Conservation (phyloP, 305 asterid genomes). For the Fraxinus ornus region DNA sequence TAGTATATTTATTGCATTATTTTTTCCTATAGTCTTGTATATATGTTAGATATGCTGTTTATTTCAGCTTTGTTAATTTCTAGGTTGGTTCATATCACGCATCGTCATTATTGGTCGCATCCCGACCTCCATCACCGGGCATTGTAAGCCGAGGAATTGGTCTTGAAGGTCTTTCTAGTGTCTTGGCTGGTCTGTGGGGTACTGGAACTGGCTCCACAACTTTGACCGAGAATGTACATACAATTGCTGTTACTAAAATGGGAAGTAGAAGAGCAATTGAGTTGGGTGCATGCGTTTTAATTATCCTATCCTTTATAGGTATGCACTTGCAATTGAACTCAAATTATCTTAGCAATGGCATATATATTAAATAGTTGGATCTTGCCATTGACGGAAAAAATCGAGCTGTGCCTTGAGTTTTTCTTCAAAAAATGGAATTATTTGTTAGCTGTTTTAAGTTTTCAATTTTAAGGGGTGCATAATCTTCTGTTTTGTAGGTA, state of each 20-base stretch:
- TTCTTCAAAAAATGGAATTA: background rate
- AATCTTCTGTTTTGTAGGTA: slow-evolving; percentile 49
- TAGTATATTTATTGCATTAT: background rate
- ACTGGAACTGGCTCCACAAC: slow-evolving; percentile 91
- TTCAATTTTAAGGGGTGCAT: background rate
- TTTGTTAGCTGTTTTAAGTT: background rate
- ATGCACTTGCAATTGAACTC: slow-evolving; percentile 7
- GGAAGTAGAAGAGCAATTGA: slow-evolving; percentile 97
- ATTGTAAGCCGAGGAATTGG: slow-evolving; percentile 95
- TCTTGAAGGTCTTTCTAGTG: slow-evolving; percentile 89
- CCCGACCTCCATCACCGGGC: slow-evolving; percentile 94
- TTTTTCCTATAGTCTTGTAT: background rate
- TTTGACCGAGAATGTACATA: slow-evolving; percentile 96
- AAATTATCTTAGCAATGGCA: background rate
- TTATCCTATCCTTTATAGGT: slow-evolving; percentile 81
- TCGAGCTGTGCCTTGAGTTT: background rate
- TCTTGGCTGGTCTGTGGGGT: slow-evolving; percentile 98
- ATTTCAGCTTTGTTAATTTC: slow-evolving; percentile 5
- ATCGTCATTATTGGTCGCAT: slow-evolving; percentile 86
- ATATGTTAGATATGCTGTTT: background rate
- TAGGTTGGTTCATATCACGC: slow-evolving; percentile 98
- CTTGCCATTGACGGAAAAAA: background rate
- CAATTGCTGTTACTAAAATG: slow-evolving; percentile 97
- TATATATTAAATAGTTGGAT: background rate
- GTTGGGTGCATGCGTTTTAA: slow-evolving; percentile 76